phyloP scores from a whole-genome alignment of 164 flowering plant species.

The Liquidambar formosana region DNA sequence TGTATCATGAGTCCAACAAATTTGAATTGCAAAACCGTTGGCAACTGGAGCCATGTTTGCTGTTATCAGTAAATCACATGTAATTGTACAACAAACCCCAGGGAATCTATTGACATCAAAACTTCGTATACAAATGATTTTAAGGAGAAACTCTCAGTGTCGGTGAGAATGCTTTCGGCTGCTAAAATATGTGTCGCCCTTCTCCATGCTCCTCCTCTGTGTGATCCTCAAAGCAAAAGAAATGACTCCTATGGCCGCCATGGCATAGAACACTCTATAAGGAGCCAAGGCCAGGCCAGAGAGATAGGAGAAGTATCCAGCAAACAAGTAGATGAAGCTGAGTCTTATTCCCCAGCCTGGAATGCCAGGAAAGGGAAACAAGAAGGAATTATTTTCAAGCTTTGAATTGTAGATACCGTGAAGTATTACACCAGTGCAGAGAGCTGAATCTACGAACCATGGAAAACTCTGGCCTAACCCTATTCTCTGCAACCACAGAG shows the following conservation, averaged over 20 bases:
- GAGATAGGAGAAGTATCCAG: constrained; percentile 69
- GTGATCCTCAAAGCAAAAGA: constrained; percentile 50
- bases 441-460: constrained; percentile 73
- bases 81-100: too few species aligned
- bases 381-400: constrained; percentile 53
- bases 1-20: too few species aligned
- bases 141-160: constrained; percentile 35
- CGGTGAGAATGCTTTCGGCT: constrained; percentile 79
- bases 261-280: constrained; percentile 69
- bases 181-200: constrained; percentile 47
- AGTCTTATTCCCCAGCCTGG: constrained; percentile 47
- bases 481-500: constrained; percentile 62
- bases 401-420: constrained; percentile 69
- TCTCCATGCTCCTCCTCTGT: constrained; percentile 45
- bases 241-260: constrained; percentile 71
- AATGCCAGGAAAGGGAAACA: constrained; percentile 40
- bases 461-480: constrained; percentile 69
- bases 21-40: too few species aligned
- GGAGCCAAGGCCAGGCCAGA: constrained; percentile 74
- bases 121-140: too few species aligned
- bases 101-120: not conserved
- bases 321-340: constrained; percentile 61
- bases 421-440: constrained; percentile 72
- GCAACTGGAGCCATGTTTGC: not conserved
- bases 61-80: too few species aligned